Conservation (phyloP, 2,329 filamentous ascomycete species). For the Nectriaceae sp. region DNA sequence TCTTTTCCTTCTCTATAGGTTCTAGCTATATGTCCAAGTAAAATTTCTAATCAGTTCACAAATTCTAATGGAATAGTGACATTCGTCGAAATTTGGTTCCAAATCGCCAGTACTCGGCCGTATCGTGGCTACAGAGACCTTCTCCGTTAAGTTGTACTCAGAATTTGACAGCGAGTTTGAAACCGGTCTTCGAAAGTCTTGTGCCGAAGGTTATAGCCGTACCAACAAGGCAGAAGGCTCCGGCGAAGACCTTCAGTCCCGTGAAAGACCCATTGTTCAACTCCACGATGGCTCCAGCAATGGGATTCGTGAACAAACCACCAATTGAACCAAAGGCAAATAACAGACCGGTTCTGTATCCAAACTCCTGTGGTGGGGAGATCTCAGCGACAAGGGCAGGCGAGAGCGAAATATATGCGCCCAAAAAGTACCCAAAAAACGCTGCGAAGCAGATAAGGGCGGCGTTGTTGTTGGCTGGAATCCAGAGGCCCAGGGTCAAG, state of each 20-base stretch:
- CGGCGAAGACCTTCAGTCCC: slow-evolving; percentile 39
- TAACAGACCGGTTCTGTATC: slow-evolving; percentile 35
- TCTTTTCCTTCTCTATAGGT: no score
- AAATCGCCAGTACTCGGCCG: no score
- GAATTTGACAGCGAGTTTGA: background rate
- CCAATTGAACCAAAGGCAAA: slow-evolving; percentile 58
- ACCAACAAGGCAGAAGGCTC: slow-evolving; percentile 19
- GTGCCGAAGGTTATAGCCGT: slow-evolving; percentile 3
- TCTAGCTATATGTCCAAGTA: no score
- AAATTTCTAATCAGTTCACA: no score
- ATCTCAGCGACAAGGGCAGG: slow-evolving; percentile 1
- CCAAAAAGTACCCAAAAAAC: slow-evolving; percentile 34
- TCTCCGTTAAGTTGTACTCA: no score
- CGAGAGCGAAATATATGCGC: slow-evolving; percentile 32
- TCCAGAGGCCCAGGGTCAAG: slow-evolving; percentile 37
- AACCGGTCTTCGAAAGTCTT: background rate
- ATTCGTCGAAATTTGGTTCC: no score
- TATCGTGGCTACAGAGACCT: no score
- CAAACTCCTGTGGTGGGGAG: slow-evolving; percentile 26
- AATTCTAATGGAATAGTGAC: no score
- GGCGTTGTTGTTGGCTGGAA: slow-evolving; percentile 26
- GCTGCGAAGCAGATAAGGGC: slow-evolving; percentile 32
- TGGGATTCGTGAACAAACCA: slow-evolving; percentile 58
- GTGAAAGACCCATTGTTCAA: slow-evolving; percentile 27
- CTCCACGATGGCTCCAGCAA: slow-evolving; percentile 49